Percentiles rank a stretch among this genome's conserved stretches.
Conservation (phyloP, 805 yeast genomes). For the Zygoascus ofunaensis region DNA sequence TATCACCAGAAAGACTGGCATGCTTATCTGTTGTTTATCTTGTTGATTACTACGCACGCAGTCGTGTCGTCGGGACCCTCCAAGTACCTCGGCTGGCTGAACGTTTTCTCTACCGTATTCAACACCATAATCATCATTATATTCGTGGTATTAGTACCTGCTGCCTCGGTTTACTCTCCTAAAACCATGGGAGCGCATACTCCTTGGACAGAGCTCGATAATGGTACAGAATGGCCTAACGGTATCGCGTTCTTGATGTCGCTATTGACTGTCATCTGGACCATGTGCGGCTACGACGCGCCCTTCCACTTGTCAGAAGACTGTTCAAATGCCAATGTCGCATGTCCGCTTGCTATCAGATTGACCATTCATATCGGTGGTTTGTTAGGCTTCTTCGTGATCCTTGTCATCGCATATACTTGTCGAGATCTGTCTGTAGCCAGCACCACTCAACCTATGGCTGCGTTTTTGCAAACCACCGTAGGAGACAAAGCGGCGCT, state of each 20-base stretch:
- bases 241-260: slow-evolving; percentile 49
- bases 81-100: slow-evolving; percentile 41
- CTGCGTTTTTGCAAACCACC: slow-evolving; percentile 43
- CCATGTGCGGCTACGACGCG: slow-evolving; percentile 66
- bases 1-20: slow-evolving; percentile 41
- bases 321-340: slow-evolving; percentile 49
- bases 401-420: slow-evolving; percentile 53
- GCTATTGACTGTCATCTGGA: slow-evolving; percentile 29
- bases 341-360: slow-evolving; percentile 56
- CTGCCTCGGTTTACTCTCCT: slow-evolving; percentile 16
- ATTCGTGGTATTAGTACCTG: slow-evolving; percentile 44
- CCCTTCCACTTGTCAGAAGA: slow-evolving; percentile 68
- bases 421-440: slow-evolving; percentile 38
- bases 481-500: slow-evolving; percentile 34
- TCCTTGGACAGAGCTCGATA: slow-evolving; percentile 44
- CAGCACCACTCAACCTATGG: slow-evolving; percentile 51
- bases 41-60: slow-evolving; percentile 39
- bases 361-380: slow-evolving; percentile 49
- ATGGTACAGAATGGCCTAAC: slow-evolving; percentile 51
- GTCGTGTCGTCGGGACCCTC: slow-evolving; percentile 45
- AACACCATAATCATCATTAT: slow-evolving; percentile 43
- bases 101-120: slow-evolving; percentile 39
- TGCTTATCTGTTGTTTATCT: slow-evolving; percentile 41
- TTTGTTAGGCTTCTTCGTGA: slow-evolving; percentile 43
- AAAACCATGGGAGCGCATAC: slow-evolving; percentile 39